Conservation (phyloP, 345 rosid genomes). For the Camelina hispida region DNA sequence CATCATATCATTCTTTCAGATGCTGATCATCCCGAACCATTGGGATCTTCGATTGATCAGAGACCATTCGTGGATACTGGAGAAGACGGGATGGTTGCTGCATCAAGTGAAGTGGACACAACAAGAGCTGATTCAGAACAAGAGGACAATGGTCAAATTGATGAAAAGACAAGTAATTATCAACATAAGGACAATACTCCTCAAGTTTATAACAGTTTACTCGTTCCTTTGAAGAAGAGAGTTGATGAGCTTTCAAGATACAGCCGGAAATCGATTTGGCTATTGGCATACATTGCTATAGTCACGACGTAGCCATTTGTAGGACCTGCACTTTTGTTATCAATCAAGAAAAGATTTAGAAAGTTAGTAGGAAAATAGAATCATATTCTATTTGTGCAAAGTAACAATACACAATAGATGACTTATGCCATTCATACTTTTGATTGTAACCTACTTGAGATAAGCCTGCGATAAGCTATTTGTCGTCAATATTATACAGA, state of each 20-base stretch:
- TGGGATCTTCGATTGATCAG: constrained; percentile 64
- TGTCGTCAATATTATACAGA: constrained; percentile 2
- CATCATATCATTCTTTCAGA: constrained; percentile 11
- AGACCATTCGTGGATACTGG: constrained; percentile 62
- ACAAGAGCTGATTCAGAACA: constrained; percentile 28
- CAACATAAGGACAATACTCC: constrained; percentile 26
- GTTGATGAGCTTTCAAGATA: constrained; percentile 53
- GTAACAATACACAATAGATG: neutral
- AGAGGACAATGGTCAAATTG: constrained; percentile 34
- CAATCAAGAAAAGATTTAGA: constrained; percentile 54
- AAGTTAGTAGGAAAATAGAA: constrained; percentile 26
- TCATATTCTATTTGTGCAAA: neutral
- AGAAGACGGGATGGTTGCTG: constrained; percentile 71
- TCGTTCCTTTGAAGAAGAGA: constrained; percentile 48
- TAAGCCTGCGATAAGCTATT: constrained; percentile 19
- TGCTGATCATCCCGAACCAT: constrained; percentile 31
- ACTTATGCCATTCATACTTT: neutral
- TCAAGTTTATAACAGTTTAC: constrained; percentile 36
- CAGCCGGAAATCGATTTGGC: constrained; percentile 61
- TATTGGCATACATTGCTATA: constrained; percentile 66
- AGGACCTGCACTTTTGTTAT: constrained; percentile 57
- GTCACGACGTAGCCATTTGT: constrained; percentile 73
- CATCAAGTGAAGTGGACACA: constrained; percentile 49
- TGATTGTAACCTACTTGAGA: constrained; percentile 14
- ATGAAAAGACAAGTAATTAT: constrained; percentile 43